Conservation (phyloP, 2,329 filamentous ascomycete species). For the Diaporthe eres region DNA sequence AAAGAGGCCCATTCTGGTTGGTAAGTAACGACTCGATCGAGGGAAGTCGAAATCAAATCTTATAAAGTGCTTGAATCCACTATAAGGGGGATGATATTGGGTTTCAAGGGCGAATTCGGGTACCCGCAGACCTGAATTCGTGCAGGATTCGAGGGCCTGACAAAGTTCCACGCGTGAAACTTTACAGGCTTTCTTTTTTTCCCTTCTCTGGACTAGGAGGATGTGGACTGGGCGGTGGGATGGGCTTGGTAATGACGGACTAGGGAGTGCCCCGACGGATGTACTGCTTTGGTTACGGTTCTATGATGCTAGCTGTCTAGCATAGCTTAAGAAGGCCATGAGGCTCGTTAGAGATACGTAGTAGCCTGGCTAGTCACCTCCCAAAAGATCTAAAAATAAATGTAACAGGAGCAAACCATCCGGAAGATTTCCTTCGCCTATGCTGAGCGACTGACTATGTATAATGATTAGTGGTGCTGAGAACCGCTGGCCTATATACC, state of each 20-base stretch:
- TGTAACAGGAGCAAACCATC: not conserved
- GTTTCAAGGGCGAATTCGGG: not conserved
- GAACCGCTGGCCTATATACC: not conserved
- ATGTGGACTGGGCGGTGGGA: too few relatives aligned
- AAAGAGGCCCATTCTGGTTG: not conserved
- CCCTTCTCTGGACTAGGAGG: not conserved
- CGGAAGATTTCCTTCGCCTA: not conserved
- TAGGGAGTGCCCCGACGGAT: too few relatives aligned
- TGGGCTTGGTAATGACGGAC: not conserved
- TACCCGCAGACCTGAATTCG: not conserved
- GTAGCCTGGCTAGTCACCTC: not conserved
- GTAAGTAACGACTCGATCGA: not conserved
- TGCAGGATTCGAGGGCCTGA: not conserved
- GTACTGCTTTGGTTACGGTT: not conserved
- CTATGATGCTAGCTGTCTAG: not conserved
- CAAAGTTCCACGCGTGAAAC: not conserved
- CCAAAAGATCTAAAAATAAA: not conserved
- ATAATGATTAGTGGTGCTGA: not conserved
- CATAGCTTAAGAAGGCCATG: not conserved
- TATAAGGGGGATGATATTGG: not conserved
- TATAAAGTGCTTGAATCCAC: not conserved
- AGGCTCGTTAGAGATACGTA: not conserved
- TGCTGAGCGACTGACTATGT: not conserved
- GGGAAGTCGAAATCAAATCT: too few relatives aligned
- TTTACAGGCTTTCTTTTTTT: not conserved